Conservation (phyloP, 768 basidiomycete genomes). For the Boletus pseudopeckii region DNA sequence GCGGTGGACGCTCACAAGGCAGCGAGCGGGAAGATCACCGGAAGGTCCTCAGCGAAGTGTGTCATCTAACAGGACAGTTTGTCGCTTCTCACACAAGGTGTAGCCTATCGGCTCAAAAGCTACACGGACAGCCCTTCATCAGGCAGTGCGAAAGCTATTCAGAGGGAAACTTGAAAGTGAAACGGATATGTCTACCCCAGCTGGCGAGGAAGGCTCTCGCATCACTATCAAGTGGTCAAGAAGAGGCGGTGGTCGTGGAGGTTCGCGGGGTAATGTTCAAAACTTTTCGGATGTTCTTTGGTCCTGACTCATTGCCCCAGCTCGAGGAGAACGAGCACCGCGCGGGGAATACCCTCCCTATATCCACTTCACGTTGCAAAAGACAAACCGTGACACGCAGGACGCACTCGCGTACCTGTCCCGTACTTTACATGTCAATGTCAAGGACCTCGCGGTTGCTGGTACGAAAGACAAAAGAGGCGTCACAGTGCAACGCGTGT, state of each 20-base stretch:
- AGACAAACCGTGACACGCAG: conserved; percentile 96
- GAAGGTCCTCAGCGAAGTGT: conserved; percentile 78
- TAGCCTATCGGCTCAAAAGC: conserved; percentile 85
- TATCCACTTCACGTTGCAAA: conserved; percentile 95
- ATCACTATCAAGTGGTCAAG: conserved; percentile 79
- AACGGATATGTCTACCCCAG: conserved; percentile 51
- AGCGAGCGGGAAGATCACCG: conserved; percentile 59
- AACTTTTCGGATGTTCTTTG: neutral
- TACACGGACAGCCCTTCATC: conserved; percentile 78
- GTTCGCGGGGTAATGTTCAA: conserved; percentile 33
- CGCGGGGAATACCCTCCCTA: conserved; percentile 77
- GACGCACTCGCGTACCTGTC: conserved; percentile 84
- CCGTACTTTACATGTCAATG: conserved; percentile 67
- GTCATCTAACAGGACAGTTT: conserved; percentile 31
- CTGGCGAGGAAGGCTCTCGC: conserved; percentile 64
- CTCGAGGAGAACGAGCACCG: conserved; percentile 42
- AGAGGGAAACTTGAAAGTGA: conserved; percentile 81
- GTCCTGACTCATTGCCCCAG: conserved; percentile 7
- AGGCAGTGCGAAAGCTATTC: conserved; percentile 76
- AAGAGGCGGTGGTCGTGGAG: conserved; percentile 44
- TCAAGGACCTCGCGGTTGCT: conserved; percentile 84
- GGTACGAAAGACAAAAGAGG: conserved; percentile 99
- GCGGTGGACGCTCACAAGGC: conserved; percentile 39
- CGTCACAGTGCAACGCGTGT: conserved; percentile 91
- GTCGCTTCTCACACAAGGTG: conserved; percentile 11